Evolutionary conservation across 202 grass and related monocot species (phyloP).

Genomic region (Musa balbisiana): DNA sequence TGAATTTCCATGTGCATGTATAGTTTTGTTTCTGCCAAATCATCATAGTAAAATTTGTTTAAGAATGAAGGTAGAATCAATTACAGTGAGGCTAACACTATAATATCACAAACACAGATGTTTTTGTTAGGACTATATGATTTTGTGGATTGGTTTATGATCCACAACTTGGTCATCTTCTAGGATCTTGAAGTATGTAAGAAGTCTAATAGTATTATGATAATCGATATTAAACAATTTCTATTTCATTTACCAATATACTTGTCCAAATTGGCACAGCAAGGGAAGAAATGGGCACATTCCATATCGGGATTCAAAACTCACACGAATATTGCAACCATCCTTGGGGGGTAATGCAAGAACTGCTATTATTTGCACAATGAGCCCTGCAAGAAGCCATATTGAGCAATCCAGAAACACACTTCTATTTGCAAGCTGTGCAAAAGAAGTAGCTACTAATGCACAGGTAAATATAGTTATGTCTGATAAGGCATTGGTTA

Average conservation of each 20-base stretch:
- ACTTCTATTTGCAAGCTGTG: conserved; percentile 81
- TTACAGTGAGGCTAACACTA: too few species aligned
- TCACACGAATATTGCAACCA: conserved; percentile 88
- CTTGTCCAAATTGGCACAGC: conserved; percentile 39
- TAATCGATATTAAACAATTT: too few species aligned
- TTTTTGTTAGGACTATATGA: too few species aligned
- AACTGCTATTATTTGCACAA: conserved; percentile 95
- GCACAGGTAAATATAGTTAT: conserved; percentile 92
- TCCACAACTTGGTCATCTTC: too few species aligned
- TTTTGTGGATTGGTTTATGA: too few species aligned
- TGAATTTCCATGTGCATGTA: too few species aligned
- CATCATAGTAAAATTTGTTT: too few species aligned
- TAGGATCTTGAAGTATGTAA: neutral
- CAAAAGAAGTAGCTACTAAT: conserved; percentile 88
- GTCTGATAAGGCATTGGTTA: conserved; percentile 94
- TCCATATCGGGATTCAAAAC: conserved; percentile 96
- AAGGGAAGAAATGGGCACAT: conserved; percentile 94
- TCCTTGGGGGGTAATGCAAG: conserved; percentile 88
- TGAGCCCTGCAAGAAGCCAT: conserved; percentile 78
- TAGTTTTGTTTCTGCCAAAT: too few species aligned
- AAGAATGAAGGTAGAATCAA: too few species aligned
- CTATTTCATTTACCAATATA: conserved; percentile 4
- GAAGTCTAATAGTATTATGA: neutral
- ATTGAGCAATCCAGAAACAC: conserved; percentile 93
- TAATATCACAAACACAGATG: too few species aligned